Base-by-base conservation (phyloP, 2,329 filamentous ascomycete genomes). In the Penicillium sp. region DNA sequence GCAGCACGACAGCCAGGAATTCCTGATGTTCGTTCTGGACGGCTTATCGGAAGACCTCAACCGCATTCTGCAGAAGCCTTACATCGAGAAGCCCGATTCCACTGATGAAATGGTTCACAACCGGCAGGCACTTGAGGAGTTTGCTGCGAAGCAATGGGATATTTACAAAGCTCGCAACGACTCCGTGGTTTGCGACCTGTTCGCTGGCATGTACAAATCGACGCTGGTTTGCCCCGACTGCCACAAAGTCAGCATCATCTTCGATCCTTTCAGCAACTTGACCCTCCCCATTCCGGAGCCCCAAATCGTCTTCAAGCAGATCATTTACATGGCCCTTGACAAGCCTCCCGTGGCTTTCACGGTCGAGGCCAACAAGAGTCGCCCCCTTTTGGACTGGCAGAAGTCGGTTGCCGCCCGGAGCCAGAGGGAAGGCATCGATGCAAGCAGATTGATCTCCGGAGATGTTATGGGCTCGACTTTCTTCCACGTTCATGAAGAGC, bases 151-250 rank as follows among this genome's bases (percentile, higher is more conserved):
- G 60, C 94, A 94, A 54, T 95, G 92, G 84, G 85, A 90, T 55
- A 96, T 96, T 53, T 95, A 95, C 59, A 89, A 90, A 66, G 86
- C 87, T 57, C 86, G 94, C 46, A 96, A 99, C 61, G 91, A 97
- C 67, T 97, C 94, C 0, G 88, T 97, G 36, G 89, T 96, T 60
- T 92, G 90, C 51, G 94, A 99, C 68, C 80, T 99, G 10, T 99
- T 99, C 71, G 95, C 90, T 20, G 94, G 94, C 57, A 90, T 97
- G 81, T 99, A 97, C 81, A 96, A 97, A 76, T 97, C 95, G 40
- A 97, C 92, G 0, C 82, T 99, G 57, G 87, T 94, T 57, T 99
- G 94, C 67, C 94, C 94, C 0, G 82, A 81, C 7, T 99, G 94
- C 70, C 82, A 87, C 62, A 99, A 97, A 75, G 88, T 97, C 72